A percentile compares a stretch with the other conserved stretches of the same genome.
These are phyloP conservation scores for Yamadazyma buinensis DNA, from an alignment of 1,139 yeast genomes.

Conservation along the genomic window DNA sequence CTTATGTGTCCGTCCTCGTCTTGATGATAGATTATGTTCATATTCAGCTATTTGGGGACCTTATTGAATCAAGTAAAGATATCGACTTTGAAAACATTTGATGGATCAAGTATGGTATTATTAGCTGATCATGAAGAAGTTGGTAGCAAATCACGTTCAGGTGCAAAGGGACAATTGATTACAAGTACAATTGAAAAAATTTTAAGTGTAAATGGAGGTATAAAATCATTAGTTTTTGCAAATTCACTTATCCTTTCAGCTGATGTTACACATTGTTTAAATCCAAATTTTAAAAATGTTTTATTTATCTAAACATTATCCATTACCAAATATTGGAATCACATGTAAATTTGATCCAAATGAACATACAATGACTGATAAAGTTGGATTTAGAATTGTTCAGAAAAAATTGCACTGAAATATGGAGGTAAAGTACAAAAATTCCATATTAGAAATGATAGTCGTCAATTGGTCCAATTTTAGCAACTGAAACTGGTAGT, in stretches of 20 bases:
- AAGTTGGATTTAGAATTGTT: slow-evolving; percentile 61
- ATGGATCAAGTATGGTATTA: slow-evolving; percentile 40
- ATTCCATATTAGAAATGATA: slow-evolving; percentile 68
- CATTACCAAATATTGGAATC: slow-evolving; percentile 74
- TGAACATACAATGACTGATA: slow-evolving; percentile 79
- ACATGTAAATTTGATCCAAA: slow-evolving; percentile 71
- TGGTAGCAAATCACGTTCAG: slow-evolving; percentile 41
- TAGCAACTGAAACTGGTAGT: slow-evolving; percentile 66
- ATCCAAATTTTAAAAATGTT: slow-evolving; percentile 58
- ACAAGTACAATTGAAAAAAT: slow-evolving; percentile 23
- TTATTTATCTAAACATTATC: slow-evolving; percentile 73
- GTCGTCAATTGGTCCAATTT: slow-evolving; percentile 71
- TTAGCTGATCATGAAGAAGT: slow-evolving; percentile 44
- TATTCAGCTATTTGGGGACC: slow-evolving; percentile 53
- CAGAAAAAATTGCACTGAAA: slow-evolving; percentile 57
- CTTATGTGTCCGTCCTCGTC: slow-evolving; percentile 61
- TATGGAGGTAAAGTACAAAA: slow-evolving; percentile 65
- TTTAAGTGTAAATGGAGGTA: slow-evolving; percentile 12
- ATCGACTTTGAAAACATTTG: slow-evolving; percentile 20
- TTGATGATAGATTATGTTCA: slow-evolving; percentile 65
- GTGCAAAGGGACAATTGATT: slow-evolving; percentile 35
- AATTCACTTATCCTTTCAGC: slow-evolving; percentile 50
- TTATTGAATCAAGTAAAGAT: slow-evolving; percentile 35
- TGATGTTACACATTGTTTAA: slow-evolving; percentile 62
- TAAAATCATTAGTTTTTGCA: slow-evolving; percentile 40